Evolutionary conservation across 164 flowering plant genomes (phyloP).

Genomic region (Piper longum): DNA sequence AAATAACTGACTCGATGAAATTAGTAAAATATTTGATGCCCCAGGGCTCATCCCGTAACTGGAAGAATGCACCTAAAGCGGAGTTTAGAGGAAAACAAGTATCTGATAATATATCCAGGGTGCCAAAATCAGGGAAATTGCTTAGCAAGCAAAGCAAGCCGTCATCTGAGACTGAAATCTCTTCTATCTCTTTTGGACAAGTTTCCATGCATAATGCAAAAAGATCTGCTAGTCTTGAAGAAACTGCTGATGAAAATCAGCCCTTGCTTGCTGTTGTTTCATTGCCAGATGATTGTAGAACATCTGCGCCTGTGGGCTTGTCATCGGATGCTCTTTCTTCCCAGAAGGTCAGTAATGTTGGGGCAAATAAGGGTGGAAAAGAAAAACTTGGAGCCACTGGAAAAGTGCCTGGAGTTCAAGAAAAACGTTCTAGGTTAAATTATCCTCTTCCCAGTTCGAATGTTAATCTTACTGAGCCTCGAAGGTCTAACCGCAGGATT

Average conservation of each 20-base stretch:
- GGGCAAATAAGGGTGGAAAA: slow-evolving; percentile 25
- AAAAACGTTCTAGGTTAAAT: slow-evolving; percentile 21
- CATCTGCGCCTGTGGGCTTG: slow-evolving; percentile 21
- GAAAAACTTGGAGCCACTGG: slow-evolving; percentile 39
- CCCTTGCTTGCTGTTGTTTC: slow-evolving; percentile 19
- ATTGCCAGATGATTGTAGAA: slow-evolving; percentile 27
- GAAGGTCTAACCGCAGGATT: slow-evolving; percentile 85
- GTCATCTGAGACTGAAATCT: slow-evolving; percentile 24
- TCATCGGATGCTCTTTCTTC: slow-evolving; percentile 21
- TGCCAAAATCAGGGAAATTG: slow-evolving; percentile 31
- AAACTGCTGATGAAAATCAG: slow-evolving; percentile 19
- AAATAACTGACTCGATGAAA: slow-evolving; percentile 38
- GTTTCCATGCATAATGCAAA: slow-evolving; percentile 18
- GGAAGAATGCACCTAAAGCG: slow-evolving; percentile 33
- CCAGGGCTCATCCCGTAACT: slow-evolving; percentile 49
- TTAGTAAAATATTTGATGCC: slow-evolving; percentile 43
- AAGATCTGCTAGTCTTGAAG: slow-evolving; percentile 25
- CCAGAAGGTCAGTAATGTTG: slow-evolving; percentile 26
- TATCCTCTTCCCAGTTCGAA: slow-evolving; percentile 22
- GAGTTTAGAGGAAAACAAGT: slow-evolving; percentile 47
- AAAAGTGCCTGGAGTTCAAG: slow-evolving; percentile 37
- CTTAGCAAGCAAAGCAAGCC: slow-evolving; percentile 26
- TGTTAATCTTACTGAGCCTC: slow-evolving; percentile 48
- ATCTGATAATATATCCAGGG: slow-evolving; percentile 37
- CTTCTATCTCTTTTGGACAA: slow-evolving; percentile 9